Evolutionary conservation across 257 asterid species (phyloP).

Genomic region (Salvia hispanica): DNA sequence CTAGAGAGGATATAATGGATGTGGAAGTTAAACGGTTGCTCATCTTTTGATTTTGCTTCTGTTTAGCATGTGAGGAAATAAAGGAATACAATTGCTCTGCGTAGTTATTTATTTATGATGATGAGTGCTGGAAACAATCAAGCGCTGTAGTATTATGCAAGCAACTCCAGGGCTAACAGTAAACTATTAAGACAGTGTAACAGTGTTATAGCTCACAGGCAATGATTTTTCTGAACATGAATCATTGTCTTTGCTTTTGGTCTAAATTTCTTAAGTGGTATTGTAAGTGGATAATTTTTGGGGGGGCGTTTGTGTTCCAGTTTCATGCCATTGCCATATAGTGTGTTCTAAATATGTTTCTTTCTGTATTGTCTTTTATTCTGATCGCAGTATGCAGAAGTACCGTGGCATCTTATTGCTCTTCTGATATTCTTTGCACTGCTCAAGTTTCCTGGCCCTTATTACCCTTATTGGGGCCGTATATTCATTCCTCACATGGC

Average conservation of each 20-base stretch:
- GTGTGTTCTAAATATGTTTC: conserved; percentile 6
- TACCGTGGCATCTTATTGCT: conserved; percentile 75
- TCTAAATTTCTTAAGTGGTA: neutral
- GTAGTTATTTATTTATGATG: neutral
- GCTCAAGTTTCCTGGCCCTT: conserved; percentile 86
- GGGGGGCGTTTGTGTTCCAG: too few species aligned
- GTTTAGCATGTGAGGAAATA: neutral
- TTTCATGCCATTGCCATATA: too few species aligned
- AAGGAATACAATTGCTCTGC: neutral
- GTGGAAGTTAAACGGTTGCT: neutral
- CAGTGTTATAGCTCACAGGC: neutral
- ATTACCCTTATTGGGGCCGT: conserved; percentile 96
- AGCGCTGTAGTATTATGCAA: too few species aligned
- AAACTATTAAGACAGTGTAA: neutral
- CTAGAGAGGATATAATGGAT: neutral
- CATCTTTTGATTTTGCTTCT: conserved; percentile 4
- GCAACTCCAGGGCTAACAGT: neutral
- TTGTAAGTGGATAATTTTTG: neutral
- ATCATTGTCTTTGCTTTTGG: neutral
- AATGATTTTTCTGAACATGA: too few species aligned
- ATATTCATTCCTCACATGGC: too few species aligned
- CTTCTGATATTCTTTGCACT: conserved; percentile 55
- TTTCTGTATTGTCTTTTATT: conserved; percentile 13
- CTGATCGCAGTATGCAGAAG: conserved; percentile 61
- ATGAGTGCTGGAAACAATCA: too few species aligned